These are phyloP conservation scores for Endocladia muricata DNA, from an alignment of 31 red algal genomes.

Conservation along the genomic window DNA sequence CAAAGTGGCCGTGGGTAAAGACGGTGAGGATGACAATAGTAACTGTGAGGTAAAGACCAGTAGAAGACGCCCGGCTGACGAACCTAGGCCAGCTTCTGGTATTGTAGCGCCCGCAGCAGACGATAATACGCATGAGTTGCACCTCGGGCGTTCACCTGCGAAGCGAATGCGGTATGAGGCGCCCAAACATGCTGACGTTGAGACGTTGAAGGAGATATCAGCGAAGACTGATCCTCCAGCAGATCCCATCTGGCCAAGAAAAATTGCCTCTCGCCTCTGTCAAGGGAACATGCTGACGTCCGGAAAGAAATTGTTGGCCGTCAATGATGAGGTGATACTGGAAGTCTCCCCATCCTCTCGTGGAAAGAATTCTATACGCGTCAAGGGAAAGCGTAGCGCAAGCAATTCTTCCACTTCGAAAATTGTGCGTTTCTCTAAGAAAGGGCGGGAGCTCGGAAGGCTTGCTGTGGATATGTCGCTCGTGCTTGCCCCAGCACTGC, in stretches of 20 bases:
- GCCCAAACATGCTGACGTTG: no score
- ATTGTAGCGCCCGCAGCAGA: neutral
- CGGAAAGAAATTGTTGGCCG: constrained; percentile 19
- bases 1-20: neutral
- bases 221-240: no score
- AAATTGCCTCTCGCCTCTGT: constrained; percentile 22
- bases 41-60: no score
- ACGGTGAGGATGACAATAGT: neutral
- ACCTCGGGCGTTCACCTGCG: no score
- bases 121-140: no score
- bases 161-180: no score
- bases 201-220: no score
- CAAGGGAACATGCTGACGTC: constrained; percentile 25
- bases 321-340: constrained; percentile 14
- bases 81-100: neutral
- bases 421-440: constrained; percentile 40
- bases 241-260: constrained; percentile 59
- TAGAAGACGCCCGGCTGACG: neutral
- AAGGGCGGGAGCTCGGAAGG: constrained; percentile 43
- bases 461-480: constrained; percentile 28
- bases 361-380: neutral
- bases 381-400: constrained; percentile 3
- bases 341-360: constrained; percentile 6
- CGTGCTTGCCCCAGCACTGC: constrained; percentile 49
- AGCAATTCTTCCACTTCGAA: neutral